Percentiles rank a stretch among this genome's conserved stretches.
Evolutionary conservation across 139 green algal species (phyloP).

Genomic region (Astrephomene gubernaculifera): DNA sequence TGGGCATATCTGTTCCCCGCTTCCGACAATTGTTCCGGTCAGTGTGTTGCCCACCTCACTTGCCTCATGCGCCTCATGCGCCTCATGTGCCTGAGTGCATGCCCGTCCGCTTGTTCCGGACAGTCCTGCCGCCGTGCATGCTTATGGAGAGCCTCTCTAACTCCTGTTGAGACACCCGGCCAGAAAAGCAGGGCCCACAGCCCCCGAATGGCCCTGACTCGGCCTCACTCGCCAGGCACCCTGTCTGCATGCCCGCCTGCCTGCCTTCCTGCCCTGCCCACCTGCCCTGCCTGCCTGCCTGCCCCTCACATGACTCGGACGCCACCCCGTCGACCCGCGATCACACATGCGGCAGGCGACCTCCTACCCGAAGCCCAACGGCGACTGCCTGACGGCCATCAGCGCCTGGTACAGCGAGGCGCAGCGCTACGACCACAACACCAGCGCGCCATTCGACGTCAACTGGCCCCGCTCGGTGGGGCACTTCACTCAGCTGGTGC

Average conservation of each 20-base stretch:
- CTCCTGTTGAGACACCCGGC: neutral
- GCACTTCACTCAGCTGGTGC: constrained; percentile 5
- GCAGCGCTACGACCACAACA: neutral
- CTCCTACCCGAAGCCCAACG: neutral
- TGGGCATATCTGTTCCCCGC: too few species aligned
- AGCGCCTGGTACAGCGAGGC: neutral
- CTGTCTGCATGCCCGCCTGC: neutral
- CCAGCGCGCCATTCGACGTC: neutral
- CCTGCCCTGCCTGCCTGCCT: too few species aligned
- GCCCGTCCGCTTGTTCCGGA: too few species aligned
- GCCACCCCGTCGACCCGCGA: neutral
- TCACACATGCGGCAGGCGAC: neutral
- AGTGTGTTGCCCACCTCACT: too few species aligned
- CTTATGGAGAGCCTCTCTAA: too few species aligned
- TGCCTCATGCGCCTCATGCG: too few species aligned
- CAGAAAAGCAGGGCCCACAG: neutral
- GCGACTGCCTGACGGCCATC: neutral
- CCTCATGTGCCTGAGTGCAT: too few species aligned
- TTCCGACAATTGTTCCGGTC: too few species aligned
- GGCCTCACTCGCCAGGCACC: neutral
- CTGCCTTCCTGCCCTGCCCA: neutral
- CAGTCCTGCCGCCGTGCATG: too few species aligned
- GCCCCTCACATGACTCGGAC: neutral
- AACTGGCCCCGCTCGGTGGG: neutral
- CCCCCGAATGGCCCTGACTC: neutral